Conservation (phyloP, 2,329 filamentous ascomycete species). For the Aspergillus transmontanensis region DNA sequence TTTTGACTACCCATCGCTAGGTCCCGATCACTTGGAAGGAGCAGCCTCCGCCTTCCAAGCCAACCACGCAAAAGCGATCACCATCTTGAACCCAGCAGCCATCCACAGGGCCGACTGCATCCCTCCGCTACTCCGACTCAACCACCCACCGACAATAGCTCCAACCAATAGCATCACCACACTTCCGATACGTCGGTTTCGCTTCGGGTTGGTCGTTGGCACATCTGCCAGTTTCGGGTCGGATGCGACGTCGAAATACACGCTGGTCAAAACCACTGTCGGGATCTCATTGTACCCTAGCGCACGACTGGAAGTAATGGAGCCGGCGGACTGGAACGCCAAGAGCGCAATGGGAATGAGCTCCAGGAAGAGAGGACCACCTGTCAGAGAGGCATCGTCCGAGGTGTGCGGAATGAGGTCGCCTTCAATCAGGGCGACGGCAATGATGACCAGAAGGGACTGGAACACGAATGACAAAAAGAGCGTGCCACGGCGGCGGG, state of each 20-base stretch:
- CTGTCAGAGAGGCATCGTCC: constrained; percentile 21
- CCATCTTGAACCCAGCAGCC: constrained; percentile 43
- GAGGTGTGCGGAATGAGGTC: constrained; percentile 40
- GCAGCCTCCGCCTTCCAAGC: constrained; percentile 37
- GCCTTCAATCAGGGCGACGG: constrained; percentile 43
- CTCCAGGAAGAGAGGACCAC: constrained; percentile 39
- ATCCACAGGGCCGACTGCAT: constrained; percentile 49
- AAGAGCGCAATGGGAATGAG: constrained; percentile 47
- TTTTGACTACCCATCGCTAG: not conserved
- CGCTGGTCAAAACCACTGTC: constrained; percentile 49
- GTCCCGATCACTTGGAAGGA: not conserved
- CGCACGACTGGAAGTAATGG: constrained; percentile 45
- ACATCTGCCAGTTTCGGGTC: constrained; percentile 40
- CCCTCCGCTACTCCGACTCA: constrained; percentile 45
- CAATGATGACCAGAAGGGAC: constrained; percentile 40
- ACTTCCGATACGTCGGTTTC: constrained; percentile 40
- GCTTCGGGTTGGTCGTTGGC: constrained; percentile 42
- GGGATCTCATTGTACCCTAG: constrained; percentile 49
- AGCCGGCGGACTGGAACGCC: constrained; percentile 49
- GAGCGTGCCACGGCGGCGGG: constrained; percentile 39
- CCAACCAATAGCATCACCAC: constrained; percentile 43
- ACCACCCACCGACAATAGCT: constrained; percentile 46
- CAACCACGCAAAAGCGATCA: constrained; percentile 40
- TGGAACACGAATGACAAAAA: constrained; percentile 47
- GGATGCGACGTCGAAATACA: constrained; percentile 49